Evolutionary conservation across 805 yeast genomes (phyloP).

Genomic region (Starmerella sp.): DNA sequence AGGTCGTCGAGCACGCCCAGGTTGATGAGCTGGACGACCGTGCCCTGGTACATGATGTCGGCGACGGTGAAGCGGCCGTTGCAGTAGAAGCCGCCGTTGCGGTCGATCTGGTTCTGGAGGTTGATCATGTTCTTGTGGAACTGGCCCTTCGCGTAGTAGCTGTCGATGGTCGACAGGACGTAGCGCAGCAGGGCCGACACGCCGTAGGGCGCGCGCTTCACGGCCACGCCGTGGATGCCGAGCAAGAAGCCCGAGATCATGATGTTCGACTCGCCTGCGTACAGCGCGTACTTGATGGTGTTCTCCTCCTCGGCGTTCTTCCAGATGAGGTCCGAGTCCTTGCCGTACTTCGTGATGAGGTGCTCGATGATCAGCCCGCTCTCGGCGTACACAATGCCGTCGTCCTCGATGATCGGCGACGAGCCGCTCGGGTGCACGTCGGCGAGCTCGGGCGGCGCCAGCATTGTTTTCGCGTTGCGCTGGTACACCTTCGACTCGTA

Average conservation of each 20-base stretch:
- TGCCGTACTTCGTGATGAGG: conserved; percentile 42
- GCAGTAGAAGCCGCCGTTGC: conserved; percentile 46
- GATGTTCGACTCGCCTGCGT: conserved; percentile 53
- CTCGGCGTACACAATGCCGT: conserved; percentile 40
- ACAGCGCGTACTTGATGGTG: conserved; percentile 40
- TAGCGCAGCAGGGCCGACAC: conserved; percentile 30
- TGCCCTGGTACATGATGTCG: conserved; percentile 38
- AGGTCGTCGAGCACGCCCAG: conserved; percentile 5
- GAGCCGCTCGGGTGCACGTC: conserved; percentile 53
- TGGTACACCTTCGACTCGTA: conserved; percentile 45
- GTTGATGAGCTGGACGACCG: conserved; percentile 7
- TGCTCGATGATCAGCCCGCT: conserved; percentile 49
- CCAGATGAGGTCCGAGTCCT: conserved; percentile 32
- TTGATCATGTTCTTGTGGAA: conserved; percentile 32
- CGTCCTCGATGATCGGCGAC: conserved; percentile 46
- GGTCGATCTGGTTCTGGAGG: conserved; percentile 34
- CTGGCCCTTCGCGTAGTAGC: conserved; percentile 41
- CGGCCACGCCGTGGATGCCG: conserved; percentile 29
- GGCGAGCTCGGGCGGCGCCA: conserved; percentile 41
- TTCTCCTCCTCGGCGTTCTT: conserved; percentile 33
- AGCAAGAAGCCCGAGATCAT: conserved; percentile 39
- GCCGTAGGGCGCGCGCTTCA: conserved; percentile 16
- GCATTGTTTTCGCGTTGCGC: conserved; percentile 36
- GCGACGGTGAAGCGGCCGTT: conserved; percentile 51
- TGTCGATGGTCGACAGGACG: conserved; percentile 38